Evolutionary conservation across 768 basidiomycete species (phyloP).

Genomic region (Mycena galopus): DNA sequence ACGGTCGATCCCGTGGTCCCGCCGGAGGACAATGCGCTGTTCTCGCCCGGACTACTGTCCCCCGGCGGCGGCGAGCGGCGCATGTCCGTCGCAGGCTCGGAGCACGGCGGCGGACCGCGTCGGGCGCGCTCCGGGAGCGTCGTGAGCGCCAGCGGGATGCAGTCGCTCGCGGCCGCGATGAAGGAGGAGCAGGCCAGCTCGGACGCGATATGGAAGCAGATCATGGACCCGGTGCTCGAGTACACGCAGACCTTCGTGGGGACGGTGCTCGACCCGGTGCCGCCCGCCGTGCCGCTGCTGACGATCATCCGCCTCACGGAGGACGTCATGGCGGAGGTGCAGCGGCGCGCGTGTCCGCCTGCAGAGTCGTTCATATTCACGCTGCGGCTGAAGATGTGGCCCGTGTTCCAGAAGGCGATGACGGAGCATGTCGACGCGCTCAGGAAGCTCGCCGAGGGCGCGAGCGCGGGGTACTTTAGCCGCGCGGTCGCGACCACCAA

Average conservation of each 20-base stretch:
- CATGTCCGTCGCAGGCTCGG: slow-evolving; percentile 63
- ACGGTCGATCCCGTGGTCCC: slow-evolving; percentile 53
- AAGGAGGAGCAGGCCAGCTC: slow-evolving; percentile 74
- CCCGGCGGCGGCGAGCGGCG: slow-evolving; percentile 58
- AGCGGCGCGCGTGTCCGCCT: slow-evolving; percentile 82
- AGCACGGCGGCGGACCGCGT: slow-evolving; percentile 53
- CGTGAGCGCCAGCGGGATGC: slow-evolving; percentile 49
- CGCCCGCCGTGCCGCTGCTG: slow-evolving; percentile 82
- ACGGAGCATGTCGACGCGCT: slow-evolving; percentile 85
- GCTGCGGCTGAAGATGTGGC: slow-evolving; percentile 91
- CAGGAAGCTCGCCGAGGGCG: slow-evolving; percentile 85
- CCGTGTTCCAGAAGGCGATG: slow-evolving; percentile 92
- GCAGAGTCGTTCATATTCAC: slow-evolving; percentile 86
- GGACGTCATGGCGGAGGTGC: slow-evolving; percentile 78
- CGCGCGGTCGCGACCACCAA: slow-evolving; percentile 77
- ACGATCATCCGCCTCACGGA: slow-evolving; percentile 95
- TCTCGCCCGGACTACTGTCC: slow-evolving; percentile 58
- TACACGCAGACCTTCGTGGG: slow-evolving; percentile 85
- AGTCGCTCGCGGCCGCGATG: slow-evolving; percentile 50
- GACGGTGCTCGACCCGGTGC: slow-evolving; percentile 77
- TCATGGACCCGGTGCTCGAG: slow-evolving; percentile 91
- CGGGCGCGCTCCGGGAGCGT: slow-evolving; percentile 49
- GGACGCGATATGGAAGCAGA: slow-evolving; percentile 88
- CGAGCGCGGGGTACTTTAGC: slow-evolving; percentile 71
- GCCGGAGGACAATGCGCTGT: slow-evolving; percentile 50